Evolutionary conservation across 441 rosid genomes (phyloP).

Genomic region (Flueggea neowawraea): DNA sequence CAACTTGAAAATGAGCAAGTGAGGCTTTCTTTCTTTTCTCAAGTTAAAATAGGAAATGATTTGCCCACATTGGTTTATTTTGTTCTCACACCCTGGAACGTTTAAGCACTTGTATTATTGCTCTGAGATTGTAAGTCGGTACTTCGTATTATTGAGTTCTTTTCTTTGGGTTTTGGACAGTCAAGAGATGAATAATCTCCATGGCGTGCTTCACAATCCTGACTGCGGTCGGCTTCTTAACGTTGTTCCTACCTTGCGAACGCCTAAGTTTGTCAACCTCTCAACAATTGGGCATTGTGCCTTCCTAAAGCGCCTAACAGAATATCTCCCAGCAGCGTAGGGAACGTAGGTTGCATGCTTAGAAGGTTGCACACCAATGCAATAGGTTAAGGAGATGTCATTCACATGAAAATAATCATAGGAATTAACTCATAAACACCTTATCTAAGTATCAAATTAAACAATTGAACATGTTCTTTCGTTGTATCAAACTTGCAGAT

Average conservation of each 20-base stretch:
- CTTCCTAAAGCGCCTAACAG: conserved; percentile 84
- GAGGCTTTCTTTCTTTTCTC: too few relatives aligned
- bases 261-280: conserved; percentile 87
- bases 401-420: conserved; percentile 31
- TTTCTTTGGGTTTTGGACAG: conserved; percentile 82
- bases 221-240: conserved; percentile 80
- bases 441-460: too few relatives aligned
- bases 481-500: background rate
- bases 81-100: too few relatives aligned
- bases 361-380: conserved; percentile 60
- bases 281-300: conserved; percentile 92
- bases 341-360: conserved; percentile 86
- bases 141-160: too few relatives aligned
- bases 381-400: conserved; percentile 63
- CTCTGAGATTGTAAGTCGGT: too few relatives aligned
- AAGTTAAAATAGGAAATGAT: too few relatives aligned
- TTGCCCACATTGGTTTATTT: too few relatives aligned
- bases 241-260: conserved; percentile 85
- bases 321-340: conserved; percentile 90
- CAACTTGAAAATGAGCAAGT: too few relatives aligned
- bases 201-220: conserved; percentile 74
- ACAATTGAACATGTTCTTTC: background rate
- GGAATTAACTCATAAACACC: background rate
- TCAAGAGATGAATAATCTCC: conserved; percentile 77
- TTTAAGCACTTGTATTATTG: too few relatives aligned